These are phyloP conservation scores for Diaporthe sp. DNA, from an alignment of 2,329 filamentous ascomycete species.

Conservation along the genomic window DNA sequence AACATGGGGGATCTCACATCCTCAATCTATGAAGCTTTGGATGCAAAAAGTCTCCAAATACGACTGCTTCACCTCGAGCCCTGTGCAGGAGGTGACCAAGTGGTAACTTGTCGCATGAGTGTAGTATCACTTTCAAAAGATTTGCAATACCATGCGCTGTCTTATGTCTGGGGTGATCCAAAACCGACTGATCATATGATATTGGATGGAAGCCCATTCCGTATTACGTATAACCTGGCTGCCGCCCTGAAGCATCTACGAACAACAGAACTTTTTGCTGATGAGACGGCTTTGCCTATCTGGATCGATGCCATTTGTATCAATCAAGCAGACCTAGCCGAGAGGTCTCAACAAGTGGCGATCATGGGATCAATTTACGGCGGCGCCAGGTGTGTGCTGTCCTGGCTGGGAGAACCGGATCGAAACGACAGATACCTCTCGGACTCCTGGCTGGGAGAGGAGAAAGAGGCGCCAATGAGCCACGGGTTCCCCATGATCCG, in stretches of 20 bases:
- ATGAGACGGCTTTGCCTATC: neutral
- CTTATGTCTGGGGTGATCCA: neutral
- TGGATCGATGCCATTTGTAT: conserved; percentile 30
- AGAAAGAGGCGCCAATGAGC: neutral
- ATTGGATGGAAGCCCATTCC: neutral
- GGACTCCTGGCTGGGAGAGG: neutral
- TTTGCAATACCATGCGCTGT: conserved; percentile 21
- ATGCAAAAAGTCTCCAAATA: neutral
- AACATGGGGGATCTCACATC: neutral
- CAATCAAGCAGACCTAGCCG: conserved; percentile 19
- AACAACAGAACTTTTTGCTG: neutral
- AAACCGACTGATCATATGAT: neutral
- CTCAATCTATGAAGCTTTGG: neutral
- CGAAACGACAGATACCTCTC: neutral
- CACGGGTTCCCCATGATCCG: neutral
- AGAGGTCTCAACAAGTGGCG: conserved; percentile 4
- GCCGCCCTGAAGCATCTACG: neutral
- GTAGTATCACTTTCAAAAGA: neutral
- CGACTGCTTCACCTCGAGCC: neutral
- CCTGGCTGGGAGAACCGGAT: conserved; percentile 15
- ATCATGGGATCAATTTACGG: conserved; percentile 24
- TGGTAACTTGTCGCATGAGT: neutral
- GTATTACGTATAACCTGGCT: neutral
- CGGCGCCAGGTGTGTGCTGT: neutral
- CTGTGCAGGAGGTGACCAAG: neutral